A percentile compares a stretch with the other conserved stretches of the same genome.
Evolutionary conservation across 768 basidiomycete species (phyloP).

Genomic region (Tylopilus sp.): DNA sequence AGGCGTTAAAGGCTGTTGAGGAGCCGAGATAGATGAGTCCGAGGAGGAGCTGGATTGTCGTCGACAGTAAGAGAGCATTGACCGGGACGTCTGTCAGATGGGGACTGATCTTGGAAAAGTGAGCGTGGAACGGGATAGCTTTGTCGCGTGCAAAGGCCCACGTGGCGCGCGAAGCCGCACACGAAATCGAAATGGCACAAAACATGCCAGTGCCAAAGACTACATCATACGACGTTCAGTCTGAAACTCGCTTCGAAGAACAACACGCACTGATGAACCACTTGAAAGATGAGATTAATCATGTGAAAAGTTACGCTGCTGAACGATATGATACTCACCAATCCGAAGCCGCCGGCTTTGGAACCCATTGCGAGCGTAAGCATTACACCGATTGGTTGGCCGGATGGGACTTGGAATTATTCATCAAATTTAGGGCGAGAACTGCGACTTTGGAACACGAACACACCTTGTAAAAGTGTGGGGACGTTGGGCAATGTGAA

Average conservation of each 20-base stretch:
- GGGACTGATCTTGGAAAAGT: conserved; percentile 46
- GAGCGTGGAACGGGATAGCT: conserved; percentile 52
- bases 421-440: too few relatives aligned
- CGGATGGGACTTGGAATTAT: too few relatives aligned
- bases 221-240: neutral
- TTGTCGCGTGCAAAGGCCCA: conserved; percentile 71
- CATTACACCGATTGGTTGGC: conserved; percentile 62
- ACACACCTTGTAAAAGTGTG: conserved; percentile 48
- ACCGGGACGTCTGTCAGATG: conserved; percentile 48
- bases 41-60: conserved; percentile 53
- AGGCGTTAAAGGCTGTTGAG: conserved; percentile 63
- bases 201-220: conserved; percentile 58
- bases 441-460: too few relatives aligned
- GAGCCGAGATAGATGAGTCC: conserved; percentile 64
- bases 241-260: too few relatives aligned
- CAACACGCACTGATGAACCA: conserved; percentile 41
- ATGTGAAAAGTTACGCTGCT: neutral
- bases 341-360: conserved; percentile 56
- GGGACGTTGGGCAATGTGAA: conserved; percentile 61
- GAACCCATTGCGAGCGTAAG: conserved; percentile 63
- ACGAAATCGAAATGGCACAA: conserved; percentile 63
- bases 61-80: conserved; percentile 59
- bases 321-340: conserved; percentile 35
- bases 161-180: conserved; percentile 64
- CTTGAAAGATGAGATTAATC: conserved; percentile 13